Percentiles rank a stretch among this genome's conserved stretches.
Evolutionary conservation across 352 stramenopile species (phyloP).

Genomic region (Plasmopara viticola): DNA sequence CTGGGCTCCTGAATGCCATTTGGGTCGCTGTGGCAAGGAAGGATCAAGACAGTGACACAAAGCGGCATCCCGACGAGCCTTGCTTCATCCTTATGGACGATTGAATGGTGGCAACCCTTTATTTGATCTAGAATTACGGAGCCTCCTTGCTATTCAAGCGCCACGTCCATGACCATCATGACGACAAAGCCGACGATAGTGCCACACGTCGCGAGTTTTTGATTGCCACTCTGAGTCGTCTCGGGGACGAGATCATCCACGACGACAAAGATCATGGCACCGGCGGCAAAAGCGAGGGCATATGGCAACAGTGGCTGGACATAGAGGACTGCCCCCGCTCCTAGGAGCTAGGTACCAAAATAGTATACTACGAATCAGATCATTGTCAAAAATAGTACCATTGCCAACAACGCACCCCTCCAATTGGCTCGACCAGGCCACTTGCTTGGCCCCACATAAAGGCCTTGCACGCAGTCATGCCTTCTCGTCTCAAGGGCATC

Average conservation of each 20-base stretch:
- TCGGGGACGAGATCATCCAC: conserved; percentile 89
- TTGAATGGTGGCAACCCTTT: background rate
- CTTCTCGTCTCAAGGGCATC: conserved; percentile 80
- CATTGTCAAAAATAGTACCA: background rate
- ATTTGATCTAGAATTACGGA: background rate
- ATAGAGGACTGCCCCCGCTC: conserved; percentile 75
- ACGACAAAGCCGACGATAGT: conserved; percentile 88
- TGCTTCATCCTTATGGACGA: conserved; percentile 48
- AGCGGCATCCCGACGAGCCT: conserved; percentile 29
- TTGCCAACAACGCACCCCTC: conserved; percentile 42
- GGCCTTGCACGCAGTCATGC: conserved; percentile 71
- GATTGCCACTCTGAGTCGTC: conserved; percentile 82
- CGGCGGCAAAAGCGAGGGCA: conserved; percentile 85
- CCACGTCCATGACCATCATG: conserved; percentile 89
- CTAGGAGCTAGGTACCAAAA: conserved; percentile 48
- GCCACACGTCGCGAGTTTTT: conserved; percentile 81
- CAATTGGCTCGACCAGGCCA: conserved; percentile 84
- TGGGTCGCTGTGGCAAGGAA: conserved; percentile 33
- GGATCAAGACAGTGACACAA: background rate
- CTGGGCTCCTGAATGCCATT: conserved; percentile 44
- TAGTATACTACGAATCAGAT: no score
- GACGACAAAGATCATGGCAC: conserved; percentile 90
- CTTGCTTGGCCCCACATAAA: conserved; percentile 90
- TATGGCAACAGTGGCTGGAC: conserved; percentile 87
- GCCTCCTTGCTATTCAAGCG: conserved; percentile 43